A percentile compares a stretch with the other conserved stretches of the same genome.
These are phyloP conservation scores for Colletotrichum noveboracense DNA, from an alignment of 2,329 filamentous ascomycete genomes.

Conservation along the genomic window DNA sequence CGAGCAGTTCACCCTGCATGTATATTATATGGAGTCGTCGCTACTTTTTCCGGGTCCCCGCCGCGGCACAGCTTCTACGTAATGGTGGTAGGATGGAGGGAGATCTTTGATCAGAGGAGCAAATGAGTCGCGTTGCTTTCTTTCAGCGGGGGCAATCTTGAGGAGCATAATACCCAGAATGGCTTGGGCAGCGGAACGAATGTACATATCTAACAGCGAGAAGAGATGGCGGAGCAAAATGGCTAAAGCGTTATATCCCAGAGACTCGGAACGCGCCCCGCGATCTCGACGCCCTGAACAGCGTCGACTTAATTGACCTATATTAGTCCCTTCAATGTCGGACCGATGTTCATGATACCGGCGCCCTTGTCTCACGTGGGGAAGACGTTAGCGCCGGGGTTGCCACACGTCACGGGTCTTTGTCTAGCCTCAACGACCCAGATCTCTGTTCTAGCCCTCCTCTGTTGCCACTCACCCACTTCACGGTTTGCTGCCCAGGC, in stretches of 20 bases:
- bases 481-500: not conserved
- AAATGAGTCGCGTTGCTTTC: not conserved
- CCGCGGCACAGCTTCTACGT: not conserved
- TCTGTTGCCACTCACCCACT: not conserved
- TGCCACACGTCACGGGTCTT: not conserved
- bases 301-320: not conserved
- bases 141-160: not conserved
- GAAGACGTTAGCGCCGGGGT: not conserved
- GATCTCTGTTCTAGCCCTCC: not conserved
- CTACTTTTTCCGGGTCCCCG: not conserved
- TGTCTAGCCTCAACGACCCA: not conserved
- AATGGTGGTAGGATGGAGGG: not conserved
- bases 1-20: not conserved
- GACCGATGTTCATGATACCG: not conserved
- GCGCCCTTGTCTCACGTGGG: not conserved
- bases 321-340: not conserved
- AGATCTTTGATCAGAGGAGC: not conserved
- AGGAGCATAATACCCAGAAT: constrained; percentile 19
- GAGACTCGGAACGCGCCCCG: not conserved
- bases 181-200: not conserved
- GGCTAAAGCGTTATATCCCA: not conserved
- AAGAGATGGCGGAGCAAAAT: not conserved
- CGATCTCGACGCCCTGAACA: not conserved
- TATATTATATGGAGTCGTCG: not conserved
- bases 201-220: not conserved